Base-by-base conservation (phyloP, 306 rosid species). In the Quercus rubra region DNA sequence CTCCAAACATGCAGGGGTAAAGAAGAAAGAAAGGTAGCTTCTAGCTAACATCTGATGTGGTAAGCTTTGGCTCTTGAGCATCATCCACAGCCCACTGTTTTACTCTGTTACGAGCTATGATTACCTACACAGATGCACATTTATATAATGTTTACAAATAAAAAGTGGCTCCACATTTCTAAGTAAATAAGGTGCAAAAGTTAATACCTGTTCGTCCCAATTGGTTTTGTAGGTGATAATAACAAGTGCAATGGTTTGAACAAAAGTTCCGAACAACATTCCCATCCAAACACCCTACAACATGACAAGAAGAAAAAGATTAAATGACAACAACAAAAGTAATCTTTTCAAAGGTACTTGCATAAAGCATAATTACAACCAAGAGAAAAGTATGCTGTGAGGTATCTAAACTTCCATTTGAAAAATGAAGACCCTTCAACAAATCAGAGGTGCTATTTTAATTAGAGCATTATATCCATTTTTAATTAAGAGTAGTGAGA, bases 231-330 rank as follows among this genome's bases (percentile, higher is more conserved):
- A 11, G 31, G 92, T 88, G 70, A 86, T 72, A 4, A 21, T 58
- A 4, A 76, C 15, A 3, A 86, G 88, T 20, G 83, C 79, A 15
- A 90, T 1, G 3, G 93, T 87, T 79, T 90, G 93, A 30, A 90
- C 79, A 17, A 90, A 46, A 57, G 86, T 84, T 69, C 91, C 93
- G 64, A 87, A 84, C 77, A 90, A 38, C 93, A 90, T 90, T 74
- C 93, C 93, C 54, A 86, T 74, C 91, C 93, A 90, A 74, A 90
- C 74, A 21, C 91, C 93, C 93, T 90, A 64, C 79, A 83, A 46
- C 18, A 61, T 61, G 17, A 61, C 17, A 25, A 9, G 5, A 15
- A 12, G 33, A 11, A 61, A 61, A 38, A 38, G 3, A 38, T 38
- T 38, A 38, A 38, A 38, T 38, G 46, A 1, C 46, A 38, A 38